Percentiles rank a stretch among this genome's conserved stretches.
phyloP scores from a whole-genome alignment of 148 eudicot species.

The Fallopia convolvulus region DNA sequence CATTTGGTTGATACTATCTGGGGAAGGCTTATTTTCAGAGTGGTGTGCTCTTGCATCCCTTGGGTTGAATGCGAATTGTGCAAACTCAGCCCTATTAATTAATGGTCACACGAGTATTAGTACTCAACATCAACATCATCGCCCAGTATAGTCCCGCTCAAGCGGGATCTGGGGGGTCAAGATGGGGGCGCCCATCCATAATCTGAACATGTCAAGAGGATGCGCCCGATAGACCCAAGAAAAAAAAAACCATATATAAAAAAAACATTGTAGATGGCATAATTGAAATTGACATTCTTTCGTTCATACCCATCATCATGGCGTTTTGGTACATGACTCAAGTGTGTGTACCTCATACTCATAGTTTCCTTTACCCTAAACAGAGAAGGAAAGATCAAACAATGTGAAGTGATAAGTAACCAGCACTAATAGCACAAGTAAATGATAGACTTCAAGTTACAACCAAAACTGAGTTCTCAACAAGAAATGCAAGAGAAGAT shows the following conservation, averaged over 20 bases:
- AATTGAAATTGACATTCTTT: background rate
- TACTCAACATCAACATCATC: no score
- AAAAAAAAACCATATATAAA: background rate
- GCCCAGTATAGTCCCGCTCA: no score
- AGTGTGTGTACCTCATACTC: conserved; percentile 23
- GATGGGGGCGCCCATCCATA: no score
- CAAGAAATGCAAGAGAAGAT: background rate
- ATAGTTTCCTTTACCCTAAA: conserved; percentile 38
- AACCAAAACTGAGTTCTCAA: background rate
- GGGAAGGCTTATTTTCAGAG: conserved; percentile 27
- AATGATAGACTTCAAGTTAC: background rate
- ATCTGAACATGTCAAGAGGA: no score
- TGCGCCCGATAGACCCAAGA: no score
- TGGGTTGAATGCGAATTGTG: conserved; percentile 78
- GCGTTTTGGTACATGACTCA: conserved; percentile 36
- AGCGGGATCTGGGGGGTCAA: no score
- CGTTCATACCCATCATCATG: conserved; percentile 54
- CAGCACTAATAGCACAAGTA: background rate
- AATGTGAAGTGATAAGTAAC: background rate
- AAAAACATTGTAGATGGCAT: background rate
- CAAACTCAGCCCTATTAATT: conserved; percentile 52
- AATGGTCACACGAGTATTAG: background rate
- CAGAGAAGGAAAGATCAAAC: conserved; percentile 13
- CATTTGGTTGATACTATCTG: conserved; percentile 20
- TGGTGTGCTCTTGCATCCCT: conserved; percentile 43